Evolutionary conservation across 805 yeast genomes (phyloP).

Genomic region (Candida tallmaniae): DNA sequence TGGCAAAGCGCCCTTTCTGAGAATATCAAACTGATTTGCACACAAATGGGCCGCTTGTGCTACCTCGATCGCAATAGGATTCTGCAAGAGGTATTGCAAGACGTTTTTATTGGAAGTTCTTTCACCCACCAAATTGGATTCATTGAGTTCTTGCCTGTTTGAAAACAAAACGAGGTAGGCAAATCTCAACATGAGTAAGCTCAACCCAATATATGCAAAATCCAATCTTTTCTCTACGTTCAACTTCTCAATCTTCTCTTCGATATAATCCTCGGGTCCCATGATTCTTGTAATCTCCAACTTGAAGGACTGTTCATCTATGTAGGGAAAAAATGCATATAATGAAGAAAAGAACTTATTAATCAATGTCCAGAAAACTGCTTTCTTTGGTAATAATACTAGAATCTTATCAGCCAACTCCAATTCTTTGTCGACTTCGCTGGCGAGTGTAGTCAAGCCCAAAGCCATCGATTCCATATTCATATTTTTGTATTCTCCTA

Average conservation of each 20-base stretch:
- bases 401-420: constrained; percentile 39
- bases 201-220: constrained; percentile 30
- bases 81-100: constrained; percentile 21
- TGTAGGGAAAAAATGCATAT: constrained; percentile 62
- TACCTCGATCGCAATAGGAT: constrained; percentile 28
- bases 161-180: constrained; percentile 35
- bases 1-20: constrained; percentile 39
- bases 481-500: background rate
- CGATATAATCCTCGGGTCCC: constrained; percentile 30
- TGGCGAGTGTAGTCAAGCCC: constrained; percentile 33
- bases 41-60: constrained; percentile 32
- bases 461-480: constrained; percentile 21
- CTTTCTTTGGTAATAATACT: constrained; percentile 48
- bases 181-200: constrained; percentile 31
- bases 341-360: constrained; percentile 56
- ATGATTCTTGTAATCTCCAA: constrained; percentile 40
- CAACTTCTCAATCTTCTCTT: constrained; percentile 16
- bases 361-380: constrained; percentile 51
- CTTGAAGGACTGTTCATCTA: constrained; percentile 54
- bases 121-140: constrained; percentile 19
- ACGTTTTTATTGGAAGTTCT: constrained; percentile 19
- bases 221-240: constrained; percentile 29
- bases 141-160: constrained; percentile 28
- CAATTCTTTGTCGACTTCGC: constrained; percentile 27
- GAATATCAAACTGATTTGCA: constrained; percentile 29